These are phyloP conservation scores for Pontederia crassipes DNA, from an alignment of 176 grass and related monocot genomes.

Conservation along the genomic window DNA sequence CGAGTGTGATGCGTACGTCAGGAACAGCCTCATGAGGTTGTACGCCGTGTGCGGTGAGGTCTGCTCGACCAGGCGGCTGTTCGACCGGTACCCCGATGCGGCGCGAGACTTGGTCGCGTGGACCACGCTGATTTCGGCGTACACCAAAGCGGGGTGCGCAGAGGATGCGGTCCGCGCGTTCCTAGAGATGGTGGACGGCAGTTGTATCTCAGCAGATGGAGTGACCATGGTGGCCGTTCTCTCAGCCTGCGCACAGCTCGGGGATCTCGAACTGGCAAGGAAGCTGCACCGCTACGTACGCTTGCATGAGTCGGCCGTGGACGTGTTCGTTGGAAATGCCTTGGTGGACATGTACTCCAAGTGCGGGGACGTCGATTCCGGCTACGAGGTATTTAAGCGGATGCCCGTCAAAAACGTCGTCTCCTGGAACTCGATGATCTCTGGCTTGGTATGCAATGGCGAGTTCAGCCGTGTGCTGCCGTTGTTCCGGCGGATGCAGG, in stretches of 20 bases:
- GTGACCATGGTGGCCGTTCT: constrained; percentile 35
- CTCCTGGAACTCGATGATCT: constrained; percentile 76
- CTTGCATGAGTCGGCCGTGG: constrained; percentile 11
- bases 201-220: constrained; percentile 15
- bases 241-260: constrained; percentile 35
- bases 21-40: constrained; percentile 27
- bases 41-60: constrained; percentile 22
- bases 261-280: constrained; percentile 27
- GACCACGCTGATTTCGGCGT: constrained; percentile 32
- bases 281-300: constrained; percentile 39
- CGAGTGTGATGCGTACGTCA: constrained; percentile 11
- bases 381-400: constrained; percentile 28
- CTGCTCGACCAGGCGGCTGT: neutral
- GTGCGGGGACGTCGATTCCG: constrained; percentile 43
- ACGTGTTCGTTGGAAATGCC: constrained; percentile 58
- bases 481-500: constrained; percentile 42
- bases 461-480: constrained; percentile 21
- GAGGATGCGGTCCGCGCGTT: constrained; percentile 25
- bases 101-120: constrained; percentile 33
- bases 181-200: constrained; percentile 4
- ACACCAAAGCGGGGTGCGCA: constrained; percentile 5
- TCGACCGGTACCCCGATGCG: constrained; percentile 8
- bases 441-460: constrained; percentile 15
- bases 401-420: constrained; percentile 32
- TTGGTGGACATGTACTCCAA: constrained; percentile 66